phyloP scores from a whole-genome alignment of 768 basidiomycete genomes.

The Saitozyma podzolica region DNA sequence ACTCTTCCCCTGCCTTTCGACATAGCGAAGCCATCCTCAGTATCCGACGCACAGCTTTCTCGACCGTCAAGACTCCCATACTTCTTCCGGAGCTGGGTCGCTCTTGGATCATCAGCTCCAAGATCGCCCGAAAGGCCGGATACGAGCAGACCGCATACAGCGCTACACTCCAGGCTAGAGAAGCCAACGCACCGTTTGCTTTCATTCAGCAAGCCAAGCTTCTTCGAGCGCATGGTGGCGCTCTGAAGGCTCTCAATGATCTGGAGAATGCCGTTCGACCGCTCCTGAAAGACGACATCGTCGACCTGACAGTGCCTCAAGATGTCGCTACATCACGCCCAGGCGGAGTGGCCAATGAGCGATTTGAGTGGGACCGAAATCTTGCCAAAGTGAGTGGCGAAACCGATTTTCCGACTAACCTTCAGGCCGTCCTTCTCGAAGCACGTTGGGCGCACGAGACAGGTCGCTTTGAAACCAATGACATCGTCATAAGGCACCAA shows the following conservation, averaged over 20 bases:
- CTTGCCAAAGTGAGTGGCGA: slow-evolving; percentile 64
- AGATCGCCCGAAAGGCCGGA: slow-evolving; percentile 90
- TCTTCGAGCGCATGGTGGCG: slow-evolving; percentile 72
- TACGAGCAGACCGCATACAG: slow-evolving; percentile 97
- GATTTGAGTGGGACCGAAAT: slow-evolving; percentile 29
- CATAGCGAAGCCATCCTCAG: slow-evolving; percentile 84
- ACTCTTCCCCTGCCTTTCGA: slow-evolving; percentile 82
- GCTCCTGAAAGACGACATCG: slow-evolving; percentile 12
- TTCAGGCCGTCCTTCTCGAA: slow-evolving; percentile 68
- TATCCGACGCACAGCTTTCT: slow-evolving; percentile 81
- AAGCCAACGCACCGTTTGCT: slow-evolving; percentile 67
- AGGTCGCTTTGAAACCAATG: slow-evolving; percentile 69
- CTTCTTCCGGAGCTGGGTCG: slow-evolving; percentile 65
- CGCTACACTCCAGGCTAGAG: slow-evolving; percentile 84
- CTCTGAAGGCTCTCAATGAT: slow-evolving; percentile 80
- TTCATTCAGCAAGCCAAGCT: slow-evolving; percentile 92
- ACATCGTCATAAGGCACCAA: slow-evolving; percentile 61
- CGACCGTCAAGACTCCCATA: slow-evolving; percentile 32
- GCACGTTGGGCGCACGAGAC: slow-evolving; percentile 93
- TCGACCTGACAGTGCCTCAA: slow-evolving; percentile 10
- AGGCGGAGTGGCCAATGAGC: background rate
- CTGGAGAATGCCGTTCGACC: slow-evolving; percentile 66
- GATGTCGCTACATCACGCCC: background rate
- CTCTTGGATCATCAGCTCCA: slow-evolving; percentile 91
- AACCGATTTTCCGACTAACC: slow-evolving; percentile 3